Conservation (phyloP, 352 stramenopile species). For the Globisporangium solare region DNA sequence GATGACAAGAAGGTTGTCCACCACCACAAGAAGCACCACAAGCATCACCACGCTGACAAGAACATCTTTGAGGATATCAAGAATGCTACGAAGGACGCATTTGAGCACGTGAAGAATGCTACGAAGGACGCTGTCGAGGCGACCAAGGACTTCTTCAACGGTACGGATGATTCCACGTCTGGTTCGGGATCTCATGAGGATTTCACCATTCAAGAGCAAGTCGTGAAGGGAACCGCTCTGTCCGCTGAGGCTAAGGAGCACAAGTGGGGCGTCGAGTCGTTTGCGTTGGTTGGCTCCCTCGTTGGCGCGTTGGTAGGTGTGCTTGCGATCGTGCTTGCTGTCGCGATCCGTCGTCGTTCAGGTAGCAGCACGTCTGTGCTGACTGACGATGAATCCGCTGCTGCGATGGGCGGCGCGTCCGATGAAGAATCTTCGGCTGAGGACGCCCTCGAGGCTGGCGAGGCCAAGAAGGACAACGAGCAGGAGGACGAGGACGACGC, state of each 20-base stretch:
- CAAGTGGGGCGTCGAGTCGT: constrained; percentile 14
- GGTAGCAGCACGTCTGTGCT: constrained; percentile 18
- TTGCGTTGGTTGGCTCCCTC: constrained; percentile 16
- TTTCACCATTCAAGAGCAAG: constrained; percentile 5
- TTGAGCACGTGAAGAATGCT: constrained; percentile 11
- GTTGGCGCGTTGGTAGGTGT: constrained; percentile 16
- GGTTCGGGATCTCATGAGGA: constrained; percentile 8
- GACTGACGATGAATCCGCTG: constrained; percentile 29
- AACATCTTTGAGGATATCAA: constrained; percentile 11
- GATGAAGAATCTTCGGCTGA: constrained; percentile 32
- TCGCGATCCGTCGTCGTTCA: constrained; percentile 26
- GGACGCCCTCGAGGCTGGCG: constrained; percentile 27
- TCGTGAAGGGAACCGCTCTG: constrained; percentile 13
- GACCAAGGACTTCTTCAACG: constrained; percentile 17
- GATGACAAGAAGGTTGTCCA: constrained; percentile 1
- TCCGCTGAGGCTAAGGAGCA: constrained; percentile 14
- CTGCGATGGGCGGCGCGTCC: constrained; percentile 30
- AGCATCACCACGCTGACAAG: constrained; percentile 5
- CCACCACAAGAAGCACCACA: constrained; percentile 8
- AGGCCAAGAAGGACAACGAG: constrained; percentile 22
- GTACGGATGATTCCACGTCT: constrained; percentile 3
- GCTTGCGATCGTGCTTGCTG: constrained; percentile 14
- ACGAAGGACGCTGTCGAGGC: constrained; percentile 20
- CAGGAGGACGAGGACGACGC: constrained; percentile 23
- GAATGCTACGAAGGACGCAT: background rate